A percentile compares a stretch with the other conserved stretches of the same genome.
phyloP scores from a whole-genome alignment of 495 filamentous ascomycete species.

The Entonaema liquescens region DNA sequence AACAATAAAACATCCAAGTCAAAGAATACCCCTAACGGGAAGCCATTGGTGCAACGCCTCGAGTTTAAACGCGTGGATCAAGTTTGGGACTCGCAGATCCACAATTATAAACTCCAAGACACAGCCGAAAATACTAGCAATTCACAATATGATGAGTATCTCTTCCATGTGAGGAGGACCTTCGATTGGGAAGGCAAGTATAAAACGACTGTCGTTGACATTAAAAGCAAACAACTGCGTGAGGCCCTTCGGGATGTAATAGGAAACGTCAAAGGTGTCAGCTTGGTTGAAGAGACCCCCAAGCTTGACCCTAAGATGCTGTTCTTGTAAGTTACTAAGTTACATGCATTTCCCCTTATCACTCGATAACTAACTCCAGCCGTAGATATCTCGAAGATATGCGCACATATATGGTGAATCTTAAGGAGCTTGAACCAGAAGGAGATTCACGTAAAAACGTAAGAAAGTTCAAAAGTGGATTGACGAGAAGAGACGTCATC shows the following conservation, averaged over 20 bases:
- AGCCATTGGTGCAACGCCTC: conserved; percentile 64
- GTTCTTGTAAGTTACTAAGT: conserved; percentile 65
- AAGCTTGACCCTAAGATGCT: conserved; percentile 85
- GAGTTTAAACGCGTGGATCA: conserved; percentile 91
- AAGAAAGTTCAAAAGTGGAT: conserved; percentile 72
- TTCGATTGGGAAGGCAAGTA: conserved; percentile 93
- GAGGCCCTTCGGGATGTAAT: conserved; percentile 78
- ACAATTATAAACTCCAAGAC: conserved; percentile 84
- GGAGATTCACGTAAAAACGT: conserved; percentile 63
- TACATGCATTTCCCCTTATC: not conserved
- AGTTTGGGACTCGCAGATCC: conserved; percentile 79
- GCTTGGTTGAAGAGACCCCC: conserved; percentile 81
- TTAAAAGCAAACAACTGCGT: conserved; percentile 83
- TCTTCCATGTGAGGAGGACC: conserved; percentile 85
- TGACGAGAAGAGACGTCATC: conserved; percentile 69
- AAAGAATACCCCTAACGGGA: conserved; percentile 60
- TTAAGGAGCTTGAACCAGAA: conserved; percentile 63
- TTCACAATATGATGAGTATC: conserved; percentile 83
- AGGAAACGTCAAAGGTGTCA: conserved; percentile 83
- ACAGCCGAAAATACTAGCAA: conserved; percentile 75
- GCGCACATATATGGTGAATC: conserved; percentile 67
- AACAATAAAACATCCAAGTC: conserved; percentile 48
- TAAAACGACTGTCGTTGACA: conserved; percentile 77
- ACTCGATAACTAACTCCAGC: conserved; percentile 10
- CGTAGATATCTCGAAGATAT: conserved; percentile 77